These are phyloP conservation scores for Boletus rufocinnamomeus DNA, from an alignment of 768 basidiomycete species.

Conservation along the genomic window DNA sequence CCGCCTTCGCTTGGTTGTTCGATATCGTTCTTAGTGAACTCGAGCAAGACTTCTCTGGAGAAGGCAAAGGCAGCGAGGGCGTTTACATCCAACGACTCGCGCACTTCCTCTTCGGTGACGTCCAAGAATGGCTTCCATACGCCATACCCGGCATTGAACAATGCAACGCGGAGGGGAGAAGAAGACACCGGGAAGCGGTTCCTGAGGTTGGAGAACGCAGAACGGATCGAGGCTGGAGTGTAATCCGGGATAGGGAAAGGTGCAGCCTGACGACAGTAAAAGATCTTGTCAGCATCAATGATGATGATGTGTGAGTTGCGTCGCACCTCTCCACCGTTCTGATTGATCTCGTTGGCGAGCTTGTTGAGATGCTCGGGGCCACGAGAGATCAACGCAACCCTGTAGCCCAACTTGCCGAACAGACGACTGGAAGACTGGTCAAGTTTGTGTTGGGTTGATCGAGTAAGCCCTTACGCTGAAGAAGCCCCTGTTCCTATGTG, in stretches of 20 bases:
- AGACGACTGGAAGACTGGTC: slow-evolving; percentile 44
- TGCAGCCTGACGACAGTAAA: slow-evolving; percentile 45
- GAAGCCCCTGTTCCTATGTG: slow-evolving; percentile 56
- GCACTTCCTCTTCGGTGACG: slow-evolving; percentile 58
- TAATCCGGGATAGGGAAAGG: slow-evolving; percentile 57
- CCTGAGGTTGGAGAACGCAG: slow-evolving; percentile 50
- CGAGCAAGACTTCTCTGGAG: slow-evolving; percentile 56
- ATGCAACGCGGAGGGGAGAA: slow-evolving; percentile 56
- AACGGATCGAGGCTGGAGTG: slow-evolving; percentile 50
- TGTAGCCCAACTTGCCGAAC: slow-evolving; percentile 65
- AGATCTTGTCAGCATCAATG: neutral
- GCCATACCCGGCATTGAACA: slow-evolving; percentile 62
- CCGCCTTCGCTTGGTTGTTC: slow-evolving; percentile 44
- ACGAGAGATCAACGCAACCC: slow-evolving; percentile 65
- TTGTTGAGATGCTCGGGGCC: slow-evolving; percentile 52
- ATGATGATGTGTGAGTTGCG: slow-evolving; percentile 6
- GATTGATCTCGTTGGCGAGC: slow-evolving; percentile 56
- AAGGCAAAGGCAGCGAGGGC: slow-evolving; percentile 65
- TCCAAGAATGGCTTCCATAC: slow-evolving; percentile 71
- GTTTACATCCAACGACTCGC: slow-evolving; percentile 50
- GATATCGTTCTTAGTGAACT: slow-evolving; percentile 55
- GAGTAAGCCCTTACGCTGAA: slow-evolving; percentile 47
- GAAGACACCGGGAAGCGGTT: slow-evolving; percentile 46
- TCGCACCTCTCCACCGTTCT: slow-evolving; percentile 57
- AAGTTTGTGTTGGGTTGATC: neutral